Evolutionary conservation across 2,329 filamentous ascomycete genomes (phyloP).

Genomic region (Cordyceps militaris): DNA sequence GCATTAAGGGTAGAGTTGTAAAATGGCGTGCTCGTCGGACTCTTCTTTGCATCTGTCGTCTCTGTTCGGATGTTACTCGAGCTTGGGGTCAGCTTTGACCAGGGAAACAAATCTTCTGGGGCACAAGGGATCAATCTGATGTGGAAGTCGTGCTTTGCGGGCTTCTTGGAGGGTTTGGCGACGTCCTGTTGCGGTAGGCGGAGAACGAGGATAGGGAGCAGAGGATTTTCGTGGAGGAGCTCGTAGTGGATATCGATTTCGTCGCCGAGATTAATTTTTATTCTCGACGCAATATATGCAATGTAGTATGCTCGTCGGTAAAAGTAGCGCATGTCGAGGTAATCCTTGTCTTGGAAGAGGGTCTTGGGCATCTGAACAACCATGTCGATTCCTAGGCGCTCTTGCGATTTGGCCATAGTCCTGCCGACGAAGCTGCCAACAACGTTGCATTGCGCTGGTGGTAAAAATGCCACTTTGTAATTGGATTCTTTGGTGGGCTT

Average conservation of each 20-base stretch:
- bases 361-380: slow-evolving; percentile 74
- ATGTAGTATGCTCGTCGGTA: slow-evolving; percentile 91
- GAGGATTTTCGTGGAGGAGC: slow-evolving; percentile 62
- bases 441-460: slow-evolving; percentile 73
- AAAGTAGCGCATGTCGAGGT: slow-evolving; percentile 86
- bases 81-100: slow-evolving; percentile 61
- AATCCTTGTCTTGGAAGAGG: slow-evolving; percentile 91
- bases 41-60: slow-evolving; percentile 36
- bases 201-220: slow-evolving; percentile 61
- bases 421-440: slow-evolving; percentile 79
- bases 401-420: slow-evolving; percentile 61
- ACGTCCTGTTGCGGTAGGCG: slow-evolving; percentile 22
- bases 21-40: slow-evolving; percentile 58
- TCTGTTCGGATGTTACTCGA: slow-evolving; percentile 63
- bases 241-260: slow-evolving; percentile 56
- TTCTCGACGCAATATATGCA: slow-evolving; percentile 66
- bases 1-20: slow-evolving; percentile 84
- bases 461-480: slow-evolving; percentile 73
- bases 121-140: slow-evolving; percentile 75
- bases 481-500: slow-evolving; percentile 66
- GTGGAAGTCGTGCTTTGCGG: slow-evolving; percentile 37
- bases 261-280: slow-evolving; percentile 51
- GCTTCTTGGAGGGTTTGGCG: slow-evolving; percentile 20
- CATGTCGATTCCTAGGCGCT: slow-evolving; percentile 63
- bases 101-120: slow-evolving; percentile 61